Evolutionary conservation across 352 stramenopile species (phyloP), one percentile per base, ranked within the genome.

Genomic region (Pythium sp.): DNA sequence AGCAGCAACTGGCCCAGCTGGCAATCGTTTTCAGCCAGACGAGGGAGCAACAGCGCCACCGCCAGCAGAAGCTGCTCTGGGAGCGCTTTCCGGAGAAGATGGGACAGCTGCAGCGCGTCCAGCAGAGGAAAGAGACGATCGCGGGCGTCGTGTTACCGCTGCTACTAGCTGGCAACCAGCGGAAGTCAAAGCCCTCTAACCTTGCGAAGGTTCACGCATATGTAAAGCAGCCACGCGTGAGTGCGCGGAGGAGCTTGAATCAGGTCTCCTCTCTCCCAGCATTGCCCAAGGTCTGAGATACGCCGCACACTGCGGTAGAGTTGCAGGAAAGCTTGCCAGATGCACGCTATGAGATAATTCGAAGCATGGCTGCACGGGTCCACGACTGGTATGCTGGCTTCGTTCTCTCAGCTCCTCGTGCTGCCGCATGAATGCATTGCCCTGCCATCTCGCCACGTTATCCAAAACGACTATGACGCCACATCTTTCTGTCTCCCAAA

Each of bases 1-100:
- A 73, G 12, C 62, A 79, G 54, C 57, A 80, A 51, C 68, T 90
- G n/a, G 57, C 77, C 22, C 20, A 65, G 5, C 38, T 71, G 3
- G 64, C 71, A 0, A 22, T 63, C 12, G 43, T 58, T 41, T 90
- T 90, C 58, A 67, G 41, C 2, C 59, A 57, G 20, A 69, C 73
- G 2, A 65, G 68, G 2, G 62, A 65, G 43, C 34, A 58, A 28
- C 38, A 32, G 30, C 67, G 30, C 5, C 22, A 15, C 4, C 5
- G 26, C 1, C 61, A 69, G 34, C 67, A 72, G 34, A 20, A 65
- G 8, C 18, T 51, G 55, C 62, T 72, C 1, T 72, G 67, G 62
- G 62, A 65, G 62, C 41, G 9, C 8, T 47, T 53, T 32, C 56
- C 67, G 5, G 62, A 69, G 0, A 62, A 65, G 46, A 72, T 72